phyloP scores from a whole-genome alignment of 2,329 filamentous ascomycete genomes.

The Aspergillus pseudotamarii region DNA sequence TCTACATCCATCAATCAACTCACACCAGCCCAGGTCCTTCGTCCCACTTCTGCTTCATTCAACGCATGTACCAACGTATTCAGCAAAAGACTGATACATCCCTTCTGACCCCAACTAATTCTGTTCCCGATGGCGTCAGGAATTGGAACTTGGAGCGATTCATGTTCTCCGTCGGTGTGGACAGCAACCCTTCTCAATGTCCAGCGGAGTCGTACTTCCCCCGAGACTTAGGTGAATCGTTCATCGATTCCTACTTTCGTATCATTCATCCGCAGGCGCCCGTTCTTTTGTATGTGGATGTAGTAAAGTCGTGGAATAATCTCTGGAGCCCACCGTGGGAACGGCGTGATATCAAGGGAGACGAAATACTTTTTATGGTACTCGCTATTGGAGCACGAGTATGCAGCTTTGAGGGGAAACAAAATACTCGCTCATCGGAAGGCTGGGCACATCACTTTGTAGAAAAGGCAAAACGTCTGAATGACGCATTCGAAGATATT shows the following conservation, averaged over 20 bases:
- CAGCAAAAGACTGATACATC: background rate
- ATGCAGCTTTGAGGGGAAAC: background rate
- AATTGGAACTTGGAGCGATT: conserved; percentile 8
- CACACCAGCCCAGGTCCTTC: conserved; percentile 8
- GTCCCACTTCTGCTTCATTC: conserved; percentile 14
- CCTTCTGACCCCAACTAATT: background rate
- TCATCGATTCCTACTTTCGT: conserved; percentile 4
- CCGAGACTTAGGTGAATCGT: background rate
- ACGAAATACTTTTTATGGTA: conserved; percentile 6
- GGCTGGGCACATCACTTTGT: conserved; percentile 6
- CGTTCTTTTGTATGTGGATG: background rate
- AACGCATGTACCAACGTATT: conserved; percentile 13
- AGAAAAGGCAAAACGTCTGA: background rate
- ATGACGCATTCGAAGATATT: conserved; percentile 1
- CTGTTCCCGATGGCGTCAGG: conserved; percentile 1
- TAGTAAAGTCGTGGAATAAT: background rate
- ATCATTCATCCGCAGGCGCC: conserved; percentile 7
- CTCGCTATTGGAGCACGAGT: conserved; percentile 7
- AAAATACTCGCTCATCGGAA: background rate
- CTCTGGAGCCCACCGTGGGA: background rate
- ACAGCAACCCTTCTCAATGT: background rate
- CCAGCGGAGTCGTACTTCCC: background rate
- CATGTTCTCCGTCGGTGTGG: conserved; percentile 1
- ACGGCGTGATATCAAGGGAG: background rate
- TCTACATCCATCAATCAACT: background rate